Percentiles rank a stretch among this genome's conserved stretches.
These are phyloP conservation scores for Citrullus mucosospermus DNA, from an alignment of 306 rosid species.

Conservation along the genomic window DNA sequence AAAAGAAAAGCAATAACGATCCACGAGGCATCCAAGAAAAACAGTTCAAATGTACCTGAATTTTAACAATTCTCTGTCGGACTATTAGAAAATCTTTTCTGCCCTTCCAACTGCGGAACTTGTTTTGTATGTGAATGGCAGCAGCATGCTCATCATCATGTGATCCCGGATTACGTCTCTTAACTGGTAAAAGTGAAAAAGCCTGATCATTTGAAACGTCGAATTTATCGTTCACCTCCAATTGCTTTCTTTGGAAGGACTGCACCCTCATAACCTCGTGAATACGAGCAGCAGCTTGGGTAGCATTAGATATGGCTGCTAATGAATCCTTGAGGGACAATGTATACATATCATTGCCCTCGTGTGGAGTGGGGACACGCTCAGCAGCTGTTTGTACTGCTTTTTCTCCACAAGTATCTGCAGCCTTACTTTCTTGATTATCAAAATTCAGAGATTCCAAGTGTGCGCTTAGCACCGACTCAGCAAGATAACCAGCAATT, in stretches of 20 bases:
- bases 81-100: slow-evolving; percentile 61
- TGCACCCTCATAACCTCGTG: slow-evolving; percentile 69
- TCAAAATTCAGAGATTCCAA: slow-evolving; percentile 47
- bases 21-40: neutral
- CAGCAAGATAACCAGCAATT: slow-evolving; percentile 85
- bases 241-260: slow-evolving; percentile 75
- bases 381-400: slow-evolving; percentile 31
- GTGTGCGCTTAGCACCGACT: slow-evolving; percentile 42
- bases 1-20: neutral
- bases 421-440: slow-evolving; percentile 16
- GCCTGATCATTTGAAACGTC: slow-evolving; percentile 49
- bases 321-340: slow-evolving; percentile 65
- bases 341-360: slow-evolving; percentile 23
- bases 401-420: slow-evolving; percentile 30
- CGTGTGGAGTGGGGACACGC: slow-evolving; percentile 15
- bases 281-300: slow-evolving; percentile 79
- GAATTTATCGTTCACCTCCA: slow-evolving; percentile 33
- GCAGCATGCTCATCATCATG: slow-evolving; percentile 45
- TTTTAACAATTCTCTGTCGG: slow-evolving; percentile 63
- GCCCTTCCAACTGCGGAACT: slow-evolving; percentile 72
- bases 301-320: slow-evolving; percentile 77
- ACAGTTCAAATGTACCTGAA: slow-evolving; percentile 40
- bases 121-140: slow-evolving; percentile 64
- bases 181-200: slow-evolving; percentile 34
- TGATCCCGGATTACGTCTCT: slow-evolving; percentile 28